Evolutionary conservation across 805 yeast species (phyloP).

Genomic region (Scheffersomyces stipitis): DNA sequence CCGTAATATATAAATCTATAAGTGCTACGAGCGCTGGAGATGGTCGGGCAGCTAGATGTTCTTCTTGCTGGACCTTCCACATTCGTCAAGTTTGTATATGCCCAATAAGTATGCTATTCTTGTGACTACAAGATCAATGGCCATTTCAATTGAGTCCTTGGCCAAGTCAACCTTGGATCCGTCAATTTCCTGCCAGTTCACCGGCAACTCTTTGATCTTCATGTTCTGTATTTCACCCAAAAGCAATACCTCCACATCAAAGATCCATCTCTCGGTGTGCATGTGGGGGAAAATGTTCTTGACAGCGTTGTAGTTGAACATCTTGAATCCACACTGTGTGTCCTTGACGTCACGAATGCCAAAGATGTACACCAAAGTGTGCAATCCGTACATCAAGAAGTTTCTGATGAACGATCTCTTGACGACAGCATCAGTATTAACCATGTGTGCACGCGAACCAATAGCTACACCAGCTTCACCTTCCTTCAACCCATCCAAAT

Average conservation of each 20-base stretch:
- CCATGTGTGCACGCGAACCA: slow-evolving; percentile 97
- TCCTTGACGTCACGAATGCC: slow-evolving; percentile 87
- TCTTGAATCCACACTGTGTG: slow-evolving; percentile 96
- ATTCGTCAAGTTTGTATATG: slow-evolving; percentile 52
- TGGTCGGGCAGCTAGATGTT: too few relatives aligned
- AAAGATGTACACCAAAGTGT: slow-evolving; percentile 79
- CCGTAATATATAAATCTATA: too few relatives aligned
- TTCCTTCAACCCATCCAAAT: slow-evolving; percentile 33
- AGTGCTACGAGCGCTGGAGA: not conserved
- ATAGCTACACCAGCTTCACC: slow-evolving; percentile 63
- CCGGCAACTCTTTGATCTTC: slow-evolving; percentile 72
- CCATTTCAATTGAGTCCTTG: slow-evolving; percentile 88
- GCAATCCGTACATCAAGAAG: slow-evolving; percentile 89
- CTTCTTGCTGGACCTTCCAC: slow-evolving; percentile 2
- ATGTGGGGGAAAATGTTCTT: slow-evolving; percentile 73
- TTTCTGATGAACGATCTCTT: slow-evolving; percentile 85
- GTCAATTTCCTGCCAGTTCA: slow-evolving; percentile 95
- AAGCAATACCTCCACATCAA: slow-evolving; percentile 89
- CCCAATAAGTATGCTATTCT: slow-evolving; percentile 86
- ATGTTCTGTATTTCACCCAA: slow-evolving; percentile 73
- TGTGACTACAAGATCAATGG: slow-evolving; percentile 86
- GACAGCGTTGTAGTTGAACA: slow-evolving; percentile 75
- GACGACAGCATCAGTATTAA: slow-evolving; percentile 94
- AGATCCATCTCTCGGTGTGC: slow-evolving; percentile 98
- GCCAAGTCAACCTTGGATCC: slow-evolving; percentile 95